Evolutionary conservation across 768 basidiomycete species (phyloP), one percentile per base, ranked within the genome.

Genomic region (Pulveroboletus sp.): DNA sequence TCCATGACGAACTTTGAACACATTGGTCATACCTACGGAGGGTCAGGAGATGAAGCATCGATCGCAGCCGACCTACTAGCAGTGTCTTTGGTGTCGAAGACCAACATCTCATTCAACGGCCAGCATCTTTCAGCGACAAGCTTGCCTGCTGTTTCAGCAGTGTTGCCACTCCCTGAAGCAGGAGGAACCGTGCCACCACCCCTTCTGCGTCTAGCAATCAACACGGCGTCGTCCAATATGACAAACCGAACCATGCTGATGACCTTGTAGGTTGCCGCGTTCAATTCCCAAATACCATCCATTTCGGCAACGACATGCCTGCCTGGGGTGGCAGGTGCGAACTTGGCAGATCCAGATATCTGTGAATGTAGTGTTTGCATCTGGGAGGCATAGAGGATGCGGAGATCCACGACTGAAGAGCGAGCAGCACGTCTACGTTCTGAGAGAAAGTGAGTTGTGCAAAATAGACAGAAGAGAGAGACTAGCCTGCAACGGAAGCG

Each of bases 11-110:
- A 99, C 83, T 74, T 97, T 97, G 77, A 98, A 89, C 4, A 97
- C 94, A 59, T 98, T 96, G n/a, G 86, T 91, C 76, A 98, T 85
- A 43, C 71, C 86, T 82, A 43, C 15, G 46, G 35, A 44, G 31
- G 26, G 40, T 56, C 38, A 57, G 33, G 51, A 37, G 39, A 40
- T 7, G 37, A 43, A 46, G 39, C 1, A 11, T 7, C 5, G 6
- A 44, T 21, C 15, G 48, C 31, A 40, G n/a, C 12, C n/a, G 14
- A 57, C 85, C 56, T 50, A 94, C 94, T 86, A 6, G 91, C 78
- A 4, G 92, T 86, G 68, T 98, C 96, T 68, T 97, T 98, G 31
- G 95, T 91, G 66, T 99, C 96, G 17, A 95, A 77, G 0, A 98
- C 93, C 33, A 95, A 71, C 78, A 98, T 91, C 67, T 99, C 96